phyloP scores from a whole-genome alignment of 2,329 filamentous ascomycete genomes.

The Colletotrichum liriopes region DNA sequence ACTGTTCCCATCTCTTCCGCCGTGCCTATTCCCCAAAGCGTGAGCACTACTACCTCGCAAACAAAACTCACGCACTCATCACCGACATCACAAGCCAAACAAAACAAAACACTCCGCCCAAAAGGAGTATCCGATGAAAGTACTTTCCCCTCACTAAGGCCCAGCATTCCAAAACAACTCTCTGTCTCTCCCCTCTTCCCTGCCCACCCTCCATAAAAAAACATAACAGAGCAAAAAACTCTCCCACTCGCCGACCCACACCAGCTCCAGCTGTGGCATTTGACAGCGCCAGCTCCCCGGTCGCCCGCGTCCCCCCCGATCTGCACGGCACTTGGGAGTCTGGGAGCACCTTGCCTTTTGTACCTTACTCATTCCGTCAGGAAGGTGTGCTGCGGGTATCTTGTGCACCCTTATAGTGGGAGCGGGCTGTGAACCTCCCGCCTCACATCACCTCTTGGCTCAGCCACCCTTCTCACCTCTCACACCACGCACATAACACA shows the following conservation, averaged over 20 bases:
- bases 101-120: neutral
- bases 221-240: neutral
- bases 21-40: neutral
- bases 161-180: neutral
- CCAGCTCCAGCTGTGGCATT: conserved; percentile 34
- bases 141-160: conserved; percentile 11
- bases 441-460: conserved; percentile 34
- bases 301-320: conserved; percentile 9
- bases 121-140: neutral
- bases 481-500: conserved; percentile 4
- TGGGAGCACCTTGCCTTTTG: neutral
- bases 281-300: conserved; percentile 36
- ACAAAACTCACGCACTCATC: neutral
- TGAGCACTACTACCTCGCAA: neutral
- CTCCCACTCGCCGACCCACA: conserved; percentile 24
- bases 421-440: conserved; percentile 38
- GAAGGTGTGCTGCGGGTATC: neutral
- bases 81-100: neutral
- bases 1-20: neutral
- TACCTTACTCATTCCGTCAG: neutral
- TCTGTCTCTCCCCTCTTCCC: neutral
- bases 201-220: neutral
- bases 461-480: conserved; percentile 31
- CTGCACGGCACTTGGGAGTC: neutral
- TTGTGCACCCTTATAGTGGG: conserved; percentile 16